These are phyloP conservation scores for Alternaria atra DNA, from an alignment of 2,329 filamentous ascomycete genomes.

Conservation along the genomic window DNA sequence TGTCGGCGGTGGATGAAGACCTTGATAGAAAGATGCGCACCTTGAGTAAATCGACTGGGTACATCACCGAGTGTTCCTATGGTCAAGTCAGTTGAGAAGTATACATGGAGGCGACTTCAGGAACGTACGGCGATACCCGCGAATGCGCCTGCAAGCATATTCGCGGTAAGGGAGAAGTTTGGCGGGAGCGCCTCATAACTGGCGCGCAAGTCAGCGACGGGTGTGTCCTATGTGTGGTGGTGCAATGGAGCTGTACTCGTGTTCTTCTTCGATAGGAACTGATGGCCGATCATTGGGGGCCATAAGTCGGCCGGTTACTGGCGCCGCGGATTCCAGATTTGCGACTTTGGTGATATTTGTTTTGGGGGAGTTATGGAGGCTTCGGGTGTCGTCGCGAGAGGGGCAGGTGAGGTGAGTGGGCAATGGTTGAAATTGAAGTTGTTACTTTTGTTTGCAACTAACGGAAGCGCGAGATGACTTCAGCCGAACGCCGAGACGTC, in stretches of 20 bases:
- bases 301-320: slow-evolving; percentile 51
- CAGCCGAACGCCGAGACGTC: slow-evolving; percentile 39
- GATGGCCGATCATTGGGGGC: slow-evolving; percentile 52
- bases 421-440: slow-evolving; percentile 26
- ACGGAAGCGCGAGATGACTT: slow-evolving; percentile 32
- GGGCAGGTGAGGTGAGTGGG: slow-evolving; percentile 20
- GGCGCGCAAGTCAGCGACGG: slow-evolving; percentile 34
- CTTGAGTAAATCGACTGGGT: slow-evolving; percentile 97
- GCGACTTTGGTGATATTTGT: slow-evolving; percentile 27
- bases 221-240: slow-evolving; percentile 5
- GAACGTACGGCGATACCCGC: slow-evolving; percentile 87
- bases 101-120: slow-evolving; percentile 20
- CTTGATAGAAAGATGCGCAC: slow-evolving; percentile 59
- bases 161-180: slow-evolving; percentile 91
- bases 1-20: slow-evolving; percentile 2
- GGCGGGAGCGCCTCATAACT: slow-evolving; percentile 93
- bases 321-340: slow-evolving; percentile 49
- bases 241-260: slow-evolving; percentile 48
- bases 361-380: slow-evolving; percentile 11
- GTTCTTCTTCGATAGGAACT: slow-evolving; percentile 50
- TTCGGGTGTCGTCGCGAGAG: slow-evolving; percentile 14
- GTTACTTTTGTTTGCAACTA: slow-evolving; percentile 44
- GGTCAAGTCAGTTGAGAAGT: slow-evolving; percentile 33
- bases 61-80: slow-evolving; percentile 98
- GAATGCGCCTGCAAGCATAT: slow-evolving; percentile 96